Base-by-base conservation (phyloP, 2,329 filamentous ascomycete genomes). In the Colletotrichum sp. region DNA sequence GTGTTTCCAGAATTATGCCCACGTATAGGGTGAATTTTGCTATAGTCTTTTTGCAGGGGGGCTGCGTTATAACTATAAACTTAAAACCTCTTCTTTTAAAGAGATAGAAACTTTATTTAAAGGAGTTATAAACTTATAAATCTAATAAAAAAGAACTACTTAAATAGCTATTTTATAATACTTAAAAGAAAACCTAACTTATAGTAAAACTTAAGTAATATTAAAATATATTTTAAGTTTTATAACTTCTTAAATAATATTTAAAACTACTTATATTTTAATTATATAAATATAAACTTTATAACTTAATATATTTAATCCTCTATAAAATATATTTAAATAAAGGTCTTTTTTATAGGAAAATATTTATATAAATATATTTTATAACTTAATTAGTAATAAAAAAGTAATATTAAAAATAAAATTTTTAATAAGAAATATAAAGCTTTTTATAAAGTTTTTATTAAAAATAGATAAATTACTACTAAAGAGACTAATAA, bases 31-130 rank as follows among this genome's bases (percentile, higher is more conserved):
- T n/a, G n/a, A n/a, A n/a, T n/a, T n/a, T n/a, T n/a, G n/a, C n/a
- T n/a, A n/a, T n/a, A n/a, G n/a, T n/a, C n/a, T n/a, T n/a, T n/a
- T n/a, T n/a, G n/a, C n/a, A n/a, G n/a, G n/a, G n/a, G n/a, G n/a
- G n/a, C n/a, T n/a, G n/a, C n/a, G n/a, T n/a, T n/a, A n/a, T n/a
- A n/a, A n/a, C n/a, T n/a, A n/a, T n/a, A n/a, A n/a, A n/a, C n/a
- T n/a, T n/a, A 36, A 1, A 15, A 15, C 3, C 4, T 7, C 5
- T 6, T 36, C 0, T 36, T 4, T 15, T 15, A 15, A 13, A 36
- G 6, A 36, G 2, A 36, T 15, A 15, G 6, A 15, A 36, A 36
- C 6, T 6, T 6, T 52, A 22, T 52, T 52, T 11, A 52, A 52
- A 52, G 5, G 8, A 13, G 8, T 22, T n/a, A 22, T 52, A 52